phyloP scores from a whole-genome alignment of 2,329 filamentous ascomycete species.

The Ophiocordyceps camponoti-floridani region DNA sequence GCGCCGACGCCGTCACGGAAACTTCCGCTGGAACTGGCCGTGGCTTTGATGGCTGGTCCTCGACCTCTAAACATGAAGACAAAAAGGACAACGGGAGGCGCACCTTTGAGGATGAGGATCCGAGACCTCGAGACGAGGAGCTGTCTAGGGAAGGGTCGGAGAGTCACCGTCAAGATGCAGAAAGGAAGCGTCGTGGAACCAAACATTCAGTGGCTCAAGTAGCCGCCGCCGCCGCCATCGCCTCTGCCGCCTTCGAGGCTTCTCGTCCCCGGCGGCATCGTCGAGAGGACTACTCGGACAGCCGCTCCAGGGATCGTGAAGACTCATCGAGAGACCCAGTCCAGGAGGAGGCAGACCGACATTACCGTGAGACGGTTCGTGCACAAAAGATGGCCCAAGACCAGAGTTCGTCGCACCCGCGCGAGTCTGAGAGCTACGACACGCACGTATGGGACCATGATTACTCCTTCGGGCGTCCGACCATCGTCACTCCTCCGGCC shows the following conservation, averaged over 20 bases:
- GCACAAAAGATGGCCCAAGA: constrained; percentile 35
- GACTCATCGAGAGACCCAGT: constrained; percentile 17
- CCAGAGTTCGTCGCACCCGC: constrained; percentile 32
- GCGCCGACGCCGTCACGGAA: constrained; percentile 12
- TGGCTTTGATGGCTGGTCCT: constrained; percentile 24
- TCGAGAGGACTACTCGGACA: constrained; percentile 14
- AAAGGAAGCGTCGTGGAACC: constrained; percentile 24
- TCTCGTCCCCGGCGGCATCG: constrained; percentile 15
- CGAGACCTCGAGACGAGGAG: constrained; percentile 4
- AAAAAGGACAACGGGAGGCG: constrained; percentile 28
- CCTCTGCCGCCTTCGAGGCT: constrained; percentile 25
- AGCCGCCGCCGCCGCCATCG: constrained; percentile 23
- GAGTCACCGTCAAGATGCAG: constrained; percentile 12
- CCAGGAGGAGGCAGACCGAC: constrained; percentile 37
- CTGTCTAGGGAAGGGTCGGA: constrained; percentile 5
- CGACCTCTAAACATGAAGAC: constrained; percentile 11
- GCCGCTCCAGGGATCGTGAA: constrained; percentile 14
- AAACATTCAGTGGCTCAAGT: constrained; percentile 30
- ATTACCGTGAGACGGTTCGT: constrained; percentile 36
- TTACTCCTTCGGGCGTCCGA: constrained; percentile 17
- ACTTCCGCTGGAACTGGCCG: constrained; percentile 23
- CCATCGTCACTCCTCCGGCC: constrained; percentile 37
- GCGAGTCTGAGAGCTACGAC: constrained; percentile 33
- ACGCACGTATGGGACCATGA: constrained; percentile 32
- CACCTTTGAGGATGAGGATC: constrained; percentile 13